phyloP scores from a whole-genome alignment of 2,329 filamentous ascomycete genomes.

The Onygenales sp. region DNA sequence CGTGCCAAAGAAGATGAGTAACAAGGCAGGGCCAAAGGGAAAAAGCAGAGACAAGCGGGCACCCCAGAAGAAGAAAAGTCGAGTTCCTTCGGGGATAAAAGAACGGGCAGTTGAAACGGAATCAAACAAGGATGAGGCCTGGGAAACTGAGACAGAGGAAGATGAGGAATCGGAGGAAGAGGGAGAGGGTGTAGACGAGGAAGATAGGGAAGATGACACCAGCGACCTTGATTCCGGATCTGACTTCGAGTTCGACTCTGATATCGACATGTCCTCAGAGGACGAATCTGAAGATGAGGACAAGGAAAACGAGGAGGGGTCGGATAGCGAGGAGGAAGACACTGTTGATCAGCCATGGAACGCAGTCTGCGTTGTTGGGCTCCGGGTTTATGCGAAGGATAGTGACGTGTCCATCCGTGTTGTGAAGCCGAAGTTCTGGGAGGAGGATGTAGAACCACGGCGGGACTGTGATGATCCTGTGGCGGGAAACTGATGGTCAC shows the following conservation, averaged over 20 bases:
- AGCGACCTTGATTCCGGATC: slow-evolving; percentile 27
- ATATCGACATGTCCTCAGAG: slow-evolving; percentile 28
- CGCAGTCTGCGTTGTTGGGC: slow-evolving; percentile 50
- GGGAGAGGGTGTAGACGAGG: background rate
- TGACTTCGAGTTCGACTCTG: slow-evolving; percentile 34
- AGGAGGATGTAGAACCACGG: slow-evolving; percentile 29
- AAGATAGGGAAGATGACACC: background rate
- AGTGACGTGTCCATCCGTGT: slow-evolving; percentile 43
- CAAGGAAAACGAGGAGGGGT: slow-evolving; percentile 3
- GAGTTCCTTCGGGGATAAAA: no score
- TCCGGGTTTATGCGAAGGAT: slow-evolving; percentile 49
- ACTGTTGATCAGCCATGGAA: slow-evolving; percentile 41
- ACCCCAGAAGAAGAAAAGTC: no score
- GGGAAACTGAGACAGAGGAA: no score
- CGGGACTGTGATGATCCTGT: slow-evolving; percentile 35
- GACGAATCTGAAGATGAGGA: slow-evolving; percentile 16
- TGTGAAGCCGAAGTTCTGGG: slow-evolving; percentile 31
- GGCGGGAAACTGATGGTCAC: slow-evolving; percentile 11
- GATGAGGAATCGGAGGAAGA: background rate
- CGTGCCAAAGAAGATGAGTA: background rate
- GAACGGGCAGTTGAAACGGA: no score
- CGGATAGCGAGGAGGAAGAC: slow-evolving; percentile 14
- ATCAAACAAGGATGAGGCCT: no score
- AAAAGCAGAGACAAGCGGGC: no score
- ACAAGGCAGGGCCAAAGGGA: no score